These are phyloP conservation scores for Bretschneidera sinensis DNA, from an alignment of 345 rosid species.

Conservation along the genomic window DNA sequence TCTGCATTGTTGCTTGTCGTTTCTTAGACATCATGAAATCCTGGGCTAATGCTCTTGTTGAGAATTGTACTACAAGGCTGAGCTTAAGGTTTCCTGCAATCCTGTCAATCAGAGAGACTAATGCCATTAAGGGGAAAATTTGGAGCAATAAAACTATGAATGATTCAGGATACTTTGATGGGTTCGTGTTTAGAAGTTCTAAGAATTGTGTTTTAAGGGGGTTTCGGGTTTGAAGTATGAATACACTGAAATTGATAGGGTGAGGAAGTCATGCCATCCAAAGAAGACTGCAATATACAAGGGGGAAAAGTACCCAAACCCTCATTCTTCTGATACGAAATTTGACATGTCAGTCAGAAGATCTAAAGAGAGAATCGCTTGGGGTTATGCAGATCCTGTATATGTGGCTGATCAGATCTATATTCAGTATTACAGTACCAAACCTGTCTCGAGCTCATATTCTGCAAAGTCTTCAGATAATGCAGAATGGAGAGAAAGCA, in stretches of 20 bases:
- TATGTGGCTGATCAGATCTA: conserved; percentile 32
- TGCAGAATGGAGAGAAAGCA: neutral
- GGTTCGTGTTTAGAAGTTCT: neutral
- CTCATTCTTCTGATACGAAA: conserved; percentile 28
- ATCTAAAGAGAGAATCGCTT: conserved; percentile 17
- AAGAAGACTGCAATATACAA: conserved; percentile 9
- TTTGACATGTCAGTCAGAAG: conserved; percentile 22
- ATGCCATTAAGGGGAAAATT: too few relatives aligned
- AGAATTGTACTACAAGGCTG: too few relatives aligned
- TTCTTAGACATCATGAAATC: conserved; percentile 22
- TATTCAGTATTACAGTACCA: too few relatives aligned
- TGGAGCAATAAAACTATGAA: too few relatives aligned
- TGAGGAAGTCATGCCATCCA: conserved; percentile 23
- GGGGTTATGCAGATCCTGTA: conserved; percentile 31
- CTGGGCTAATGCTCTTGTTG: conserved; percentile 18
- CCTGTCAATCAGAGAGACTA: too few relatives aligned
- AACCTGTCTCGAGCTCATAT: neutral
- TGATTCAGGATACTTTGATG: too few relatives aligned
- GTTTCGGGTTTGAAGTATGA: conserved; percentile 28
- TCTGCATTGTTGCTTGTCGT: conserved; percentile 30
- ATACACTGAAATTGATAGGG: conserved; percentile 34
- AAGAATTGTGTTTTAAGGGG: neutral
- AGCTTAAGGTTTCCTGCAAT: too few relatives aligned
- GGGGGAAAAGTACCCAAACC: conserved; percentile 26
- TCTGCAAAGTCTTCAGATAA: neutral